Base-by-base conservation (phyloP, 2,329 filamentous ascomycete genomes). In the Ascocoryne sarcoides region DNA sequence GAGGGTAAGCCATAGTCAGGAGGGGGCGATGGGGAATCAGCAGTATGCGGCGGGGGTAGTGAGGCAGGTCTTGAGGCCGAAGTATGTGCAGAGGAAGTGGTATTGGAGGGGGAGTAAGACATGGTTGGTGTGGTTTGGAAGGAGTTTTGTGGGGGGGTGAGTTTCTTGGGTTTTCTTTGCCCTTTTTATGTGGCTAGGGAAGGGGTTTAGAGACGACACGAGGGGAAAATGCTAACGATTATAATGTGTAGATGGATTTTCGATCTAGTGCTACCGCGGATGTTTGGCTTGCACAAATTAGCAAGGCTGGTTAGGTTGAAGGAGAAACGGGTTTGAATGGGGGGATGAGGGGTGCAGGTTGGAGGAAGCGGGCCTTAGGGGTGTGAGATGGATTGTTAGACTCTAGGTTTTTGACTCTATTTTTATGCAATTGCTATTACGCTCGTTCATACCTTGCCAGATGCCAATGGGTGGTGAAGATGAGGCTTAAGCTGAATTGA, bases 1-100 rank as follows among this genome's bases (percentile, higher is more conserved):
- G 34, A 37, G 54, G 32, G 34, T 53, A 4, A 46, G 23, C 8
- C 49, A 55, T 50, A 51, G 47, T 43, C 53, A 55, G 44, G 40
- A 47, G 18, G 46, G 43, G 10, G 50, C 53, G 5, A 54, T 57
- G 51, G 16, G 28, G 4, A 48, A 42, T 32, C 19, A 43, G 10
- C 39, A 23, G 14, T 57, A 56, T 51, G 54, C 54, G 4, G 45
- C 26, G 20, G 52, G 50, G 0, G 50, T 57, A 8, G 54, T 57
- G 29, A 41, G 30, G 10, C 48, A 53, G 37, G 54, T 51, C 23
- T 42, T 55, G 39, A 53, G 44, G 18, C 17, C 23, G 2, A 19
- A 10, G 2, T 39, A 19, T 45, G 44, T 30, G 28, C 37, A 41
- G 36, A 49, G 32, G 33, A 45, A 48, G 30, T 52, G 49, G 50